Evolutionary conservation across 1,139 yeast species (phyloP), one percentile per base, ranked within the genome.

Genomic region (Fermentozyma sake): DNA sequence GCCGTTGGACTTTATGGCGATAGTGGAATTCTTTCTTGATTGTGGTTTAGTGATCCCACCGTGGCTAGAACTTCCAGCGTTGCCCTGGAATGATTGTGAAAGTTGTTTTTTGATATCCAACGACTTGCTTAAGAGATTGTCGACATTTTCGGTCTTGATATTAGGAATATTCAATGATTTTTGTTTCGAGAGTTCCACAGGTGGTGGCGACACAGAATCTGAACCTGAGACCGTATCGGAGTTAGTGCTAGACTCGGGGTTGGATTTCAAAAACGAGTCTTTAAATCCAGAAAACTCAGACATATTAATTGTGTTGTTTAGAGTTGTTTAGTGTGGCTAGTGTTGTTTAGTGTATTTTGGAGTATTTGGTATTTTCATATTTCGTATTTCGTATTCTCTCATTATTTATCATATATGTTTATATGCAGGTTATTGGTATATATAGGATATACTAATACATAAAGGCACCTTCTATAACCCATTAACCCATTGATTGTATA

Each of bases 401-500:
- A 4, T 7, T 20, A 11, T 20, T 9, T 20, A 20, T 11, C 12
- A 19, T 19, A 19, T 14, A 10, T 20, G 22, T 6, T 18, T 9
- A 18, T 3, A n/a, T n/a, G n/a, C n/a, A n/a, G n/a, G n/a, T n/a
- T n/a, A n/a, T n/a, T n/a, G n/a, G n/a, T n/a, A n/a, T n/a, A n/a
- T n/a, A n/a, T n/a, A n/a, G n/a, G n/a, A n/a, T n/a, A n/a, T n/a
- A n/a, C n/a, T n/a, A n/a, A n/a, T n/a, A n/a, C n/a, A n/a, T n/a
- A n/a, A n/a, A n/a, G n/a, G n/a, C n/a, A n/a, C n/a, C n/a, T n/a
- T n/a, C n/a, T n/a, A n/a, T n/a, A 91, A 78, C 52, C 93, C 98
- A 38, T 80, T 82, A 5, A 89, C 94, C 98, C 98, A 91, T 49
- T 91, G 98, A 37, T 77, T 82, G 69, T 93, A 64, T 0, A 91